Percentiles rank a stretch among this genome's conserved stretches.
Evolutionary conservation across 768 basidiomycete species (phyloP).

Genomic region (Leucogyrophana mollusca): DNA sequence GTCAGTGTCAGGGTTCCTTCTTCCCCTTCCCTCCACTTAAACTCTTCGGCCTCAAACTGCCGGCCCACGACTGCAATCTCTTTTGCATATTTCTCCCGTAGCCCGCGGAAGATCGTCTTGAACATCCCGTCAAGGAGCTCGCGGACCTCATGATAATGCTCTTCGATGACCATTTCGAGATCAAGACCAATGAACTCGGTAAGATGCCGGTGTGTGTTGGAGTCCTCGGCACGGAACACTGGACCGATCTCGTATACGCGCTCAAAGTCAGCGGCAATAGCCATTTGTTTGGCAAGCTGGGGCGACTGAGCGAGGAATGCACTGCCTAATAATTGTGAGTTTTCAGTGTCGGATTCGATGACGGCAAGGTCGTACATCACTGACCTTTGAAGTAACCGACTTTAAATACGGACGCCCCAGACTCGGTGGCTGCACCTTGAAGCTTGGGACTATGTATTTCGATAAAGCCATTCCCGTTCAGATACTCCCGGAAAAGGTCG

Average conservation of each 20-base stretch:
- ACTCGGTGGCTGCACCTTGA: slow-evolving; percentile 95
- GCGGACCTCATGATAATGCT: slow-evolving; percentile 98
- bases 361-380: slow-evolving; percentile 11
- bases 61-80: slow-evolving; percentile 81
- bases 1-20: slow-evolving; percentile 85
- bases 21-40: slow-evolving; percentile 89
- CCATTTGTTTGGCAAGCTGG: slow-evolving; percentile 98
- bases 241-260: slow-evolving; percentile 96
- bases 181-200: slow-evolving; percentile 99
- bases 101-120: slow-evolving; percentile 80
- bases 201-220: slow-evolving; percentile 96
- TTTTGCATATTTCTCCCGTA: slow-evolving; percentile 70
- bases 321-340: slow-evolving; percentile 48
- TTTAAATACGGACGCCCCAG: slow-evolving; percentile 96
- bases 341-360: slow-evolving; percentile 1
- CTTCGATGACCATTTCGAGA: slow-evolving; percentile 98
- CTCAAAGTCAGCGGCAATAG: slow-evolving; percentile 97
- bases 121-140: slow-evolving; percentile 88
- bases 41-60: slow-evolving; percentile 95
- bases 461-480: slow-evolving; percentile 73
- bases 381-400: slow-evolving; percentile 95
- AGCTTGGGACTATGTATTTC: slow-evolving; percentile 99
- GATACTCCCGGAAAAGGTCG: slow-evolving; percentile 80
- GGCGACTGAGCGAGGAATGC: slow-evolving; percentile 97
- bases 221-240: slow-evolving; percentile 97